These are phyloP conservation scores for Mikania micrantha DNA, from an alignment of 129 eudicot genomes.

Conservation along the genomic window DNA sequence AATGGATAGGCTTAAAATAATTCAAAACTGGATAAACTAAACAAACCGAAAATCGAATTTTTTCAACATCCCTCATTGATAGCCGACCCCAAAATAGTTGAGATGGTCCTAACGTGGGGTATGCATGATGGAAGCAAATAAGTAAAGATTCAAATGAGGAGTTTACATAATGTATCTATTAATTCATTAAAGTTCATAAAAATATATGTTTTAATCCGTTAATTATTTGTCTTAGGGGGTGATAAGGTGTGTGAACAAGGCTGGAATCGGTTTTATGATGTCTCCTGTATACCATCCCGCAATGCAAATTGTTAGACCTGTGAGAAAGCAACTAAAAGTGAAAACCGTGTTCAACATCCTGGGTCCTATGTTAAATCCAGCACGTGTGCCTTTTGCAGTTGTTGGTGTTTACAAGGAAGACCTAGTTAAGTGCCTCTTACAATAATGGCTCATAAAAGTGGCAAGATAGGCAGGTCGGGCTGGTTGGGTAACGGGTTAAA, in stretches of 20 bases:
- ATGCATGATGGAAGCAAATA: background rate
- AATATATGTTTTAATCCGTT: background rate
- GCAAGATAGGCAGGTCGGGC: background rate
- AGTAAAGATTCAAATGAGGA: background rate
- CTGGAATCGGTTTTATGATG: slow-evolving; percentile 95
- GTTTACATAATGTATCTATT: background rate
- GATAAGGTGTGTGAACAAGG: slow-evolving; percentile 61
- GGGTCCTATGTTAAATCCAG: slow-evolving; percentile 93
- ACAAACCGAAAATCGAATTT: too few species aligned
- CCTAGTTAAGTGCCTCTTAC: slow-evolving; percentile 43
- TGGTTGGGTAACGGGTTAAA: background rate
- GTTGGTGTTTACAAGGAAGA: slow-evolving; percentile 89
- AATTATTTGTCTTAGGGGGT: slow-evolving; percentile 46
- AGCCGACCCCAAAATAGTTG: too few species aligned
- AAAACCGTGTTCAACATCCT: slow-evolving; percentile 91
- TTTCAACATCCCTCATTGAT: too few species aligned
- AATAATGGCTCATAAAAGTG: background rate
- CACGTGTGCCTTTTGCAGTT: slow-evolving; percentile 85
- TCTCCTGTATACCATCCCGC: slow-evolving; percentile 87
- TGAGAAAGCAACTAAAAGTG: slow-evolving; percentile 75
- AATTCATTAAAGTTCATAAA: background rate
- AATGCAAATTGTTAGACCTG: slow-evolving; percentile 85
- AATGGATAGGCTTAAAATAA: too few species aligned
- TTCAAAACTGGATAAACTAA: too few species aligned
- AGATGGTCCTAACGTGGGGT: too few species aligned